Percentiles rank a stretch among this genome's conserved stretches.
phyloP scores from a whole-genome alignment of 2,329 filamentous ascomycete genomes.

The Pseudohalonectria lignicola region DNA sequence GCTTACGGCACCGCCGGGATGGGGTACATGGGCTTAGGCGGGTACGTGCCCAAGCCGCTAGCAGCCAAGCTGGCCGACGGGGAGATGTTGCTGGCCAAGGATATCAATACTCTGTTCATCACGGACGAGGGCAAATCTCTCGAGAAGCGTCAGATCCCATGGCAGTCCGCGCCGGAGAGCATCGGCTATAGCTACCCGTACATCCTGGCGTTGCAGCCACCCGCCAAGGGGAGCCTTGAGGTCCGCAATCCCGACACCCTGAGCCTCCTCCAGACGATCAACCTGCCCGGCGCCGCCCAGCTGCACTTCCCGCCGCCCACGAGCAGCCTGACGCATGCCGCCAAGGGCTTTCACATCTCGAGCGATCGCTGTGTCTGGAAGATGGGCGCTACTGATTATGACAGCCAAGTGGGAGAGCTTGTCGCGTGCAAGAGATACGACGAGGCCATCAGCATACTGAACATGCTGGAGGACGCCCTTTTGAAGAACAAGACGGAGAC shows the following conservation, averaged over 20 bases:
- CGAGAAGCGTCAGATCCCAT: slow-evolving; percentile 82
- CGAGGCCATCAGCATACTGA: slow-evolving; percentile 81
- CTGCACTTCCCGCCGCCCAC: slow-evolving; percentile 89
- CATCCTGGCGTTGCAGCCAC: slow-evolving; percentile 68
- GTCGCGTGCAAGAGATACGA: slow-evolving; percentile 66
- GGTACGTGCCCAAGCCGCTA: slow-evolving; percentile 83
- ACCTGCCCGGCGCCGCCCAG: slow-evolving; percentile 69
- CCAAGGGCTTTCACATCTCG: slow-evolving; percentile 87
- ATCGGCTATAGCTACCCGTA: slow-evolving; percentile 97
- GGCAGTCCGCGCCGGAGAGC: slow-evolving; percentile 76
- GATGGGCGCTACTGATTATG: slow-evolving; percentile 88
- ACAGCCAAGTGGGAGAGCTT: slow-evolving; percentile 76
- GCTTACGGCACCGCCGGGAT: slow-evolving; percentile 77
- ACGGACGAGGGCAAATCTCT: slow-evolving; percentile 71
- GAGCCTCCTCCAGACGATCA: slow-evolving; percentile 77
- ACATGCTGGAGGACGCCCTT: slow-evolving; percentile 86
- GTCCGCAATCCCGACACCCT: slow-evolving; percentile 88
- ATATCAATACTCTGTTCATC: slow-evolving; percentile 91
- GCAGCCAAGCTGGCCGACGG: slow-evolving; percentile 73
- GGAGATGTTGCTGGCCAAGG: slow-evolving; percentile 88
- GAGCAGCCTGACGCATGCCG: slow-evolving; percentile 87
- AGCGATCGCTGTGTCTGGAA: slow-evolving; percentile 92
- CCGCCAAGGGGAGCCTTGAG: slow-evolving; percentile 75
- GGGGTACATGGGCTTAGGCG: slow-evolving; percentile 93
- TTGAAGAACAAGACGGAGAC: slow-evolving; percentile 72